Evolutionary conservation across 2,329 filamentous ascomycete genomes (phyloP), one percentile per base, ranked within the genome.

Genomic region (Clonostachys sp.): DNA sequence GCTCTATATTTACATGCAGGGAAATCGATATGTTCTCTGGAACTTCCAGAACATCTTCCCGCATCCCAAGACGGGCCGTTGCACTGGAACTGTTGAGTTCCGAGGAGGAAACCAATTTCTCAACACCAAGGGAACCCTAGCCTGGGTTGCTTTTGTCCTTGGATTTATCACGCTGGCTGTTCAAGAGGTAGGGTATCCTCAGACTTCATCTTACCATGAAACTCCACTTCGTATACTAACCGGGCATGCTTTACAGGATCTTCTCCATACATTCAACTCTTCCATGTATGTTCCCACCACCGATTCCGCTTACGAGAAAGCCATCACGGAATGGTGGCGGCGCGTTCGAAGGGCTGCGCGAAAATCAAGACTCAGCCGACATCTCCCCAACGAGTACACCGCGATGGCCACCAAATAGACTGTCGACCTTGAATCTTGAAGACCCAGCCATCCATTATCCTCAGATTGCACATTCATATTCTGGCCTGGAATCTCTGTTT

Each of bases 11-110:
- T 67, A 69, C 54, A 68, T 69, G 62, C 66, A 69, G 55, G 64
- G 60, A 9, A 63, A 61, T 50, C 61, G 66, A 16, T 67, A 68
- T 47, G 66, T 69, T 12, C 51, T 69, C 36, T 69, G 67, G 66
- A 68, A 69, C 45, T 69, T 70, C 43, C 61, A 67, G 47, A 69
- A 68, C 50, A 64, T 65, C 49, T 65, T 65, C 45, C 60, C 64
- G 2, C 60, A 61, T 45, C 62, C 63, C 41, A 67, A 63, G 58
- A 66, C 61, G 38, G 64, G 63, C 6, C 51, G 61, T 41, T 67
- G 63, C 41, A 66, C 62, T 9, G 66, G 65, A 0, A 68, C 66
- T 1, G 60, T 69, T 17, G 66, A 69, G 56, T 69, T 69, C 43
- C 61, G 66, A 3, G 66, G 66, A 12, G 66, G 66, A 2, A 67